Evolutionary conservation across 257 asterid species (phyloP).

Genomic region (Forsythia viridissima): DNA sequence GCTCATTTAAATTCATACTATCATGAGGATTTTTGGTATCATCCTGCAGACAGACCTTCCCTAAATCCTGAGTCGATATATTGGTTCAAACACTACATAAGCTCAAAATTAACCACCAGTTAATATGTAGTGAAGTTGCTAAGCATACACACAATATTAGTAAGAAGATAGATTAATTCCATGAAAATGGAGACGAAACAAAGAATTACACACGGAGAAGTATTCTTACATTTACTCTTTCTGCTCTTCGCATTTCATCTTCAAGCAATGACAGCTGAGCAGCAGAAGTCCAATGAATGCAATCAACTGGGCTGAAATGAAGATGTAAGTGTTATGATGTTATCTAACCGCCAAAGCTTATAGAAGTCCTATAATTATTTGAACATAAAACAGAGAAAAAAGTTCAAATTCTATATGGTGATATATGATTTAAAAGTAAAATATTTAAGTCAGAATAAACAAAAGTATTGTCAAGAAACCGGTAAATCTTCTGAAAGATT

Average conservation of each 20-base stretch:
- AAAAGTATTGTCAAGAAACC: background rate
- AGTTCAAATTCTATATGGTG: background rate
- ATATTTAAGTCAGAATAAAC: background rate
- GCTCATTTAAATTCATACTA: background rate
- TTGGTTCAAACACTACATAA: background rate
- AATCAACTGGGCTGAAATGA: constrained; percentile 93
- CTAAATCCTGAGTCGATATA: background rate
- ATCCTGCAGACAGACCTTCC: background rate
- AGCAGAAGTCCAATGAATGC: constrained; percentile 96
- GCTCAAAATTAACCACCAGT: background rate
- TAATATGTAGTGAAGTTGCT: background rate
- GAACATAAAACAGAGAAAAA: constrained; percentile 1
- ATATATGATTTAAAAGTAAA: background rate
- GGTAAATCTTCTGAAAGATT: background rate
- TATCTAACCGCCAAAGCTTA: constrained; percentile 23
- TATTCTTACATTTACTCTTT: constrained; percentile 85
- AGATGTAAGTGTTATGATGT: constrained; percentile 22
- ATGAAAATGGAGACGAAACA: background rate
- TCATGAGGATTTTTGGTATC: background rate
- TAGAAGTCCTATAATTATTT: background rate
- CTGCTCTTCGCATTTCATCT: constrained; percentile 98
- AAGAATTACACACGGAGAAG: constrained; percentile 5
- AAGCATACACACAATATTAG: background rate
- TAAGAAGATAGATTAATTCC: background rate
- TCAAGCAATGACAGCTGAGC: constrained; percentile 91